Base-by-base conservation (phyloP, 2,329 filamentous ascomycete genomes). In the Fusarium penzigii region DNA sequence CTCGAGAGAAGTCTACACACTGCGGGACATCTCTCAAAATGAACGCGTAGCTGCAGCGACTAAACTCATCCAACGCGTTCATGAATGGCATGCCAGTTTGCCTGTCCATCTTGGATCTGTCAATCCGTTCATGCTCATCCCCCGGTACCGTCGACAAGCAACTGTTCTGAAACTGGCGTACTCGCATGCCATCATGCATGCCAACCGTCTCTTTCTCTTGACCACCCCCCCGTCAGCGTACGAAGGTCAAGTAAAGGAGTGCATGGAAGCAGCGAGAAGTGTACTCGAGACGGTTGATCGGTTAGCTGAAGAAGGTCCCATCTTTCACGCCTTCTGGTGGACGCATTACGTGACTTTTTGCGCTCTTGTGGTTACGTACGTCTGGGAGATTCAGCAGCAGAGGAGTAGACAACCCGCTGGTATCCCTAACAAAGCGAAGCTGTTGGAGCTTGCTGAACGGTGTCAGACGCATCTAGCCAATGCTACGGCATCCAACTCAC, bases 301-400 rank as follows among this genome's bases (percentile, higher is more conserved):
- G 10, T 67, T 78, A 38, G 70, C 72, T n/a, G 64, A 68, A 2
- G 70, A 73, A 13, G 72, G 56, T 1, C 47, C 59, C 0, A 70
- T 76, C 1, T 79, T 77, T 42, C 72, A 78, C 46, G 75, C 76
- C 1, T 79, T 80, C 47, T 82, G 79, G 76, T 81, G 78, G 65
- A 81, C 76, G 7, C 77, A 79, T 48, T 81, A 81, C 58, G 77
- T 80, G 8, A 75, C 77, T 0, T 82, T 83, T 53, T 82, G 78
- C 57, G 79, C 80, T 0, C 69, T 84, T 0, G 76, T 78, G 0
- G 77, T 82, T 7, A 68, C 81, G 0, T 83, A 83, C 53, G 75
- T 83, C 6, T 81, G 78, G 70, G 70, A 78, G 48, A 65, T 68
- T 3, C 64, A 67, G 39, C 65, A 65, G 46, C 57, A 49, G 8